Percentiles rank a stretch among this genome's conserved stretches.
phyloP scores from a whole-genome alignment of 805 yeast species.

The Starmerella roubikii region DNA sequence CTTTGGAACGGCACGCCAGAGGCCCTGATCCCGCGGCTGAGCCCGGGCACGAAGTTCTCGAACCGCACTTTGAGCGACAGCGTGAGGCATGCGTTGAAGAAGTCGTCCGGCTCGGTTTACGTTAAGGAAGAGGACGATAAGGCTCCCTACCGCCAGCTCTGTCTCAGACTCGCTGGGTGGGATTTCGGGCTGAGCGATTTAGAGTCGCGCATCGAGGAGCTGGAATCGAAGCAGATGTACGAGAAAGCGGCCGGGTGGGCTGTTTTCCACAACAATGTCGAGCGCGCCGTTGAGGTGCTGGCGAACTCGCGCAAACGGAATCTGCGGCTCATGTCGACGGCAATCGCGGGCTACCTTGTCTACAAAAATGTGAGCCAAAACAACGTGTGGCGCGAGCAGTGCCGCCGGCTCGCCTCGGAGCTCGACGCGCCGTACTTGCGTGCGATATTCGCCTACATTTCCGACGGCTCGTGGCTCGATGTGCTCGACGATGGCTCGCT shows the following conservation, averaged over 20 bases:
- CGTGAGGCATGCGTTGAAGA: conserved; percentile 38
- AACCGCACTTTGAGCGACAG: conserved; percentile 37
- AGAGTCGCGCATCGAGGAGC: conserved; percentile 47
- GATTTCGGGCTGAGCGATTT: conserved; percentile 63
- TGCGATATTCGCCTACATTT: conserved; percentile 84
- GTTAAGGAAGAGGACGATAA: conserved; percentile 31
- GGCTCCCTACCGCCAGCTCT: conserved; percentile 57
- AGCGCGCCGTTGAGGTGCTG: conserved; percentile 65
- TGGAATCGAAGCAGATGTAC: conserved; percentile 45
- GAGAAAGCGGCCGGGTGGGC: conserved; percentile 98
- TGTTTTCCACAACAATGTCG: conserved; percentile 79
- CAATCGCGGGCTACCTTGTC: conserved; percentile 78
- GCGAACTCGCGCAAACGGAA: conserved; percentile 59
- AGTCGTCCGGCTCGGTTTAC: conserved; percentile 29
- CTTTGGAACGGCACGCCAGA: conserved; percentile 42
- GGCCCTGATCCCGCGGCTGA: conserved; percentile 26
- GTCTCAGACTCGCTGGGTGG: conserved; percentile 84
- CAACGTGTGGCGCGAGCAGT: conserved; percentile 85
- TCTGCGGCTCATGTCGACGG: conserved; percentile 72
- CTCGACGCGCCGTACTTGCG: conserved; percentile 78
- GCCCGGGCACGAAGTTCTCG: conserved; percentile 20
- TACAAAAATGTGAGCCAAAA: conserved; percentile 42
- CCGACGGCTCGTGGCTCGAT: conserved; percentile 94
- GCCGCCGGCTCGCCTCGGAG: conserved; percentile 77
- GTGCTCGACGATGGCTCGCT: conserved; percentile 79